phyloP scores from a whole-genome alignment of 2,329 filamentous ascomycete species.

The Cryphonectria radicalis region DNA sequence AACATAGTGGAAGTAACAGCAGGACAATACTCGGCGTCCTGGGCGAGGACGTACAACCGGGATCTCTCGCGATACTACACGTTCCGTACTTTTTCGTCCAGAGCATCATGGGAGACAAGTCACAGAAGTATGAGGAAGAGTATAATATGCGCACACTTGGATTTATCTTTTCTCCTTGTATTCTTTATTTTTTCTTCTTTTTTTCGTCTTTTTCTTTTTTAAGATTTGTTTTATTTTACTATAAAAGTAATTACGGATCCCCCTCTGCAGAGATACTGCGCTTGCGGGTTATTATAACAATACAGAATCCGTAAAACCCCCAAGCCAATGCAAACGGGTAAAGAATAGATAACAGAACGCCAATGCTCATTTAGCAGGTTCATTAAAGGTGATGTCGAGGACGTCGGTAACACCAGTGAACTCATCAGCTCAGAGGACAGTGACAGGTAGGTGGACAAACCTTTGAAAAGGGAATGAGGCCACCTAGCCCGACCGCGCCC shows the following conservation, averaged over 20 bases:
- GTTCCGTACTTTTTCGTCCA: not conserved
- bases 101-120: not conserved
- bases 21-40: not conserved
- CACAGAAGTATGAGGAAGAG: too few relatives aligned
- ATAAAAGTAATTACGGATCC: not conserved
- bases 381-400: not conserved
- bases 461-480: not conserved
- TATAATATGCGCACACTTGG: not conserved
- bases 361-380: conserved; percentile 1
- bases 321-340: not conserved
- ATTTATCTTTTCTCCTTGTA: not conserved
- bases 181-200: not conserved
- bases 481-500: not conserved
- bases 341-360: conserved; percentile 1
- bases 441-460: not conserved
- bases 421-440: not conserved
- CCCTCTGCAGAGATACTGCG: not conserved
- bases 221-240: not conserved
- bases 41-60: not conserved
- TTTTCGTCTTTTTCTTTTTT: not conserved
- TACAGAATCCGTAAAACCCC: not conserved
- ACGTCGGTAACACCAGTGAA: not conserved
- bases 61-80: not conserved
- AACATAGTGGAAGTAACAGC: not conserved
- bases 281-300: not conserved